These are phyloP conservation scores for Marasmius tenuissimus DNA, from an alignment of 1,284 basidiomycete genomes.

Conservation along the genomic window DNA sequence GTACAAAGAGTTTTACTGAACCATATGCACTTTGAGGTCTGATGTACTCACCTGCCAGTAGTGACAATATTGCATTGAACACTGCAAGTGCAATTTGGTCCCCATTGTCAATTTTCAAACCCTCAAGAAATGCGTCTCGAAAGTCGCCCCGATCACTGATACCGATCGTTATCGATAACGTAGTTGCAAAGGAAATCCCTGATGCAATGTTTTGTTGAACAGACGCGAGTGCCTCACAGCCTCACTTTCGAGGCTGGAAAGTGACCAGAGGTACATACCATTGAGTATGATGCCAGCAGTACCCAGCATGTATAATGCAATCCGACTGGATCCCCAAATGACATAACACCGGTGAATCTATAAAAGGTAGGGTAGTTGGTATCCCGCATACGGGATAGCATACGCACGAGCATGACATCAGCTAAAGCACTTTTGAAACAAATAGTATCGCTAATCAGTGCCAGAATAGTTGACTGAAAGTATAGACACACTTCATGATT, in stretches of 20 bases:
- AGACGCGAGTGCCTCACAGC: background rate
- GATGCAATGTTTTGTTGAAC: background rate
- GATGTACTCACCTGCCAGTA: background rate
- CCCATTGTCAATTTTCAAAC: background rate
- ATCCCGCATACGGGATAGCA: background rate
- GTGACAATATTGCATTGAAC: background rate
- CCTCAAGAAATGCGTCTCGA: background rate
- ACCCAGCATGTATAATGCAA: background rate
- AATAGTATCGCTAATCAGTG: too few species aligned
- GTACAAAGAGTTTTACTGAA: background rate
- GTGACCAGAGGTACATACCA: background rate
- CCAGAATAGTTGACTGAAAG: too few species aligned
- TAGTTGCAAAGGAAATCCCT: too few species aligned
- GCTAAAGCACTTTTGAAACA: background rate
- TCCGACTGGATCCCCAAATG: background rate
- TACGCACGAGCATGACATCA: background rate
- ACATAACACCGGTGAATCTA: background rate
- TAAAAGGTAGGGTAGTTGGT: too few species aligned
- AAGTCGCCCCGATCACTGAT: background rate
- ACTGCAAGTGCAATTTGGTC: background rate
- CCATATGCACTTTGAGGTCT: background rate
- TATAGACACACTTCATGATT: too few species aligned
- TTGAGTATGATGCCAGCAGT: background rate
- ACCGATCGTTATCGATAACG: background rate
- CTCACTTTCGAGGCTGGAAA: background rate